Evolutionary conservation across 129 eudicot species (phyloP).

Genomic region (Saposhnikovia divaricata): DNA sequence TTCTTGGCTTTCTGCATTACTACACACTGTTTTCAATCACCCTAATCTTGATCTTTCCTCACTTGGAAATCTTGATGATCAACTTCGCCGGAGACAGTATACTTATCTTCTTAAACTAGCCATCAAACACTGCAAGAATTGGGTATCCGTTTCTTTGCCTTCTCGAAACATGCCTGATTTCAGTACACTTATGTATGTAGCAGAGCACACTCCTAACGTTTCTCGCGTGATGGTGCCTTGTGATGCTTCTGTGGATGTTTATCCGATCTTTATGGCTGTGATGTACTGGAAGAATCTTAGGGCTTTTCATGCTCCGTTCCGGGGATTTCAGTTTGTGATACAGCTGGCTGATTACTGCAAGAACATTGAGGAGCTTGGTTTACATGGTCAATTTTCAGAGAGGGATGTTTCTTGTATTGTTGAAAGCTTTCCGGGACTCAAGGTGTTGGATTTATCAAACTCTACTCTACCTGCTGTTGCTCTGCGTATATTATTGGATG

Average conservation of each 20-base stretch:
- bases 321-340: background rate
- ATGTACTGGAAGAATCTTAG: slow-evolving; percentile 17
- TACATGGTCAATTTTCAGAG: slow-evolving; percentile 9
- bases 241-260: slow-evolving; percentile 7
- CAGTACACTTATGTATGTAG: background rate
- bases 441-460: slow-evolving; percentile 9
- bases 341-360: slow-evolving; percentile 17
- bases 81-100: background rate
- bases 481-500: slow-evolving; percentile 7
- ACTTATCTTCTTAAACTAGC: slow-evolving; percentile 6
- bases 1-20: slow-evolving; percentile 17
- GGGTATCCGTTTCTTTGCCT: slow-evolving; percentile 1
- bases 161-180: slow-evolving; percentile 7
- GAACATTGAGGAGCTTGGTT: slow-evolving; percentile 17
- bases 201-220: slow-evolving; percentile 15
- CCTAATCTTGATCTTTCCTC: slow-evolving; percentile 13
- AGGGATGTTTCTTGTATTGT: slow-evolving; percentile 8
- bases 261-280: slow-evolving; percentile 9
- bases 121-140: background rate
- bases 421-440: slow-evolving; percentile 12
- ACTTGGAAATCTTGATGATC: slow-evolving; percentile 1
- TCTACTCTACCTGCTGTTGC: slow-evolving; percentile 6
- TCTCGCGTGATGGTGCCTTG: slow-evolving; percentile 4
- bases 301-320: slow-evolving; percentile 7
- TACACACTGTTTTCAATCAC: slow-evolving; percentile 10